These are phyloP conservation scores for Holtermannia corniformis DNA, from an alignment of 768 basidiomycete species.

Conservation along the genomic window DNA sequence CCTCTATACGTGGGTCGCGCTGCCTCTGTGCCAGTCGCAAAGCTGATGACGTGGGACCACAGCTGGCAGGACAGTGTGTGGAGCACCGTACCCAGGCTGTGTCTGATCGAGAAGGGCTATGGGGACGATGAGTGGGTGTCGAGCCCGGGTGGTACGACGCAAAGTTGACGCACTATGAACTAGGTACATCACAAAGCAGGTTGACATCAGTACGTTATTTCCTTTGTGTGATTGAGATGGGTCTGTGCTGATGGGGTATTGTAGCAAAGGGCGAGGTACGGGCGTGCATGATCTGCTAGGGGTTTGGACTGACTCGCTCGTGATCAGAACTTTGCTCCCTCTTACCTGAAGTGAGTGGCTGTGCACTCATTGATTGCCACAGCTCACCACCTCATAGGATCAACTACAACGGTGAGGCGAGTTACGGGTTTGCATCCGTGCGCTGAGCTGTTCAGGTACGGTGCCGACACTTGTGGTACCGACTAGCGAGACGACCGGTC, in stretches of 20 bases:
- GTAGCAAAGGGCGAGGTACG: constrained; percentile 55
- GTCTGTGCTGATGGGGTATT: neutral
- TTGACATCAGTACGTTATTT: constrained; percentile 52
- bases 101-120: constrained; percentile 67
- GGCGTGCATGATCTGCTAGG: too few species aligned
- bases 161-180: too few species aligned
- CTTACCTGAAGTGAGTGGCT: constrained; percentile 47
- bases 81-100: constrained; percentile 40
- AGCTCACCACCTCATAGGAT: constrained; percentile 47
- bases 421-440: neutral
- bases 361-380: neutral
- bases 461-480: constrained; percentile 82
- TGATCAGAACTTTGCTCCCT: constrained; percentile 63
- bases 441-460: constrained; percentile 48
- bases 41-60: neutral
- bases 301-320: too few species aligned
- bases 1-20: constrained; percentile 57
- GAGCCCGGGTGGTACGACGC: too few species aligned
- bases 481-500: constrained; percentile 57
- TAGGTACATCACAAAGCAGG: constrained; percentile 22
- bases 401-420: constrained; percentile 57
- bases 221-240: neutral
- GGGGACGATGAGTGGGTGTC: constrained; percentile 63
- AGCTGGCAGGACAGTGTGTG: constrained; percentile 37
- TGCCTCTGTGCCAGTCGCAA: too few species aligned